Evolutionary conservation across 768 basidiomycete species (phyloP).

Genomic region (Boletus vermiculosoides): DNA sequence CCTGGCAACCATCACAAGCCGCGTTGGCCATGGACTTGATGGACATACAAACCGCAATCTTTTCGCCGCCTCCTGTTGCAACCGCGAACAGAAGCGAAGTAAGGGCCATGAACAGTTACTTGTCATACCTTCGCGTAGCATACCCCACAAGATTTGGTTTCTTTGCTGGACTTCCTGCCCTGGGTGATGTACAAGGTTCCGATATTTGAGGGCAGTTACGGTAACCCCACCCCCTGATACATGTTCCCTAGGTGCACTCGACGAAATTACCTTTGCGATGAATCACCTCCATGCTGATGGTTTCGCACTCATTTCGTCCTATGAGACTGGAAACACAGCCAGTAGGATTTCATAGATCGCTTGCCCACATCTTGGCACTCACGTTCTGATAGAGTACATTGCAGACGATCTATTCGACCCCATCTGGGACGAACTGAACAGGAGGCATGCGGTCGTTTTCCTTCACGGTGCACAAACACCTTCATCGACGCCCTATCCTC

Average conservation of each 20-base stretch:
- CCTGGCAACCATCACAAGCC: conserved; percentile 61
- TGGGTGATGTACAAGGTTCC: conserved; percentile 61
- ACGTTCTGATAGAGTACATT: conserved; percentile 50
- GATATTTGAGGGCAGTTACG: neutral
- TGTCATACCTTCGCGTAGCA: conserved; percentile 46
- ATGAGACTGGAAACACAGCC: conserved; percentile 52
- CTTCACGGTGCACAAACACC: conserved; percentile 70
- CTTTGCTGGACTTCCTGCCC: conserved; percentile 62
- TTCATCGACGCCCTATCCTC: conserved; percentile 62
- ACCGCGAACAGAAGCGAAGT: conserved; percentile 42
- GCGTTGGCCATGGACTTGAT: conserved; percentile 61
- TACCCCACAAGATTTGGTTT: conserved; percentile 65
- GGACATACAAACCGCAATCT: conserved; percentile 56
- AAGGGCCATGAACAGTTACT: conserved; percentile 47
- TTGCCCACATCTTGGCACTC: neutral
- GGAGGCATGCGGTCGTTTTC: conserved; percentile 60
- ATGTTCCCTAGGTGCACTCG: conserved; percentile 46
- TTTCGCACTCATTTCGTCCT: conserved; percentile 64
- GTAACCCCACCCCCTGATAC: conserved; percentile 5
- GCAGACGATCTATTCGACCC: conserved; percentile 62
- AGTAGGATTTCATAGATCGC: conserved; percentile 38
- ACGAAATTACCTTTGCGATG: conserved; percentile 59
- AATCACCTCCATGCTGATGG: conserved; percentile 65
- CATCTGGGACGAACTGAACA: conserved; percentile 70
- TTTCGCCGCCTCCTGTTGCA: conserved; percentile 63